Evolutionary conservation across 129 eudicot species (phyloP).

Genomic region (Helichrysum umbraculigerum): DNA sequence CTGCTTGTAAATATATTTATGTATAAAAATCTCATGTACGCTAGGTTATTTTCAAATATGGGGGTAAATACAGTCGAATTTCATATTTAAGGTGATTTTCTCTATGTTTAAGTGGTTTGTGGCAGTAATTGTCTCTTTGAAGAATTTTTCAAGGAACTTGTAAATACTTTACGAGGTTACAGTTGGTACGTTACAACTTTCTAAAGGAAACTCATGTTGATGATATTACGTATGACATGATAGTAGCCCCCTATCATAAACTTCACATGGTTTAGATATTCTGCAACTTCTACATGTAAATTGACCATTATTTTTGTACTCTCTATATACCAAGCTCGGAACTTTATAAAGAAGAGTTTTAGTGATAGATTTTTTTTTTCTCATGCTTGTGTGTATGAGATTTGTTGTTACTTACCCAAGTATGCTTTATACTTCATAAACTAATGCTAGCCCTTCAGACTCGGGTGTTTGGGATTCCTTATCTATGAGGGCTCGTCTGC

Average conservation of each 20-base stretch:
- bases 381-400: constrained; percentile 11
- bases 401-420: neutral
- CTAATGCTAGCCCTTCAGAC: no score
- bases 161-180: constrained; percentile 2
- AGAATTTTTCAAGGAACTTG: neutral
- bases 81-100: neutral
- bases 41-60: neutral
- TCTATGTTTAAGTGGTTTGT: no score
- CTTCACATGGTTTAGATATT: no score
- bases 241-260: neutral
- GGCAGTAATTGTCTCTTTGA: neutral
- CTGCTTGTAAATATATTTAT: constrained; percentile 1
- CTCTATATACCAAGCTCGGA: neutral
- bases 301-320: neutral
- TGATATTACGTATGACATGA: neutral
- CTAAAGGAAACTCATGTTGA: neutral
- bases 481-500: no score
- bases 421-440: neutral
- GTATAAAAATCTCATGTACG: constrained; percentile 6
- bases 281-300: neutral
- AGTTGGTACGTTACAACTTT: neutral
- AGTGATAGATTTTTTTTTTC: neutral
- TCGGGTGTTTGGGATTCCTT: no score
- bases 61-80: neutral
- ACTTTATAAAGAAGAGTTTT: neutral